Percentiles rank a stretch among this genome's conserved stretches.
These are phyloP conservation scores for Ceratocystis smalleyi DNA, from an alignment of 2,329 filamentous ascomycete genomes.

Conservation along the genomic window DNA sequence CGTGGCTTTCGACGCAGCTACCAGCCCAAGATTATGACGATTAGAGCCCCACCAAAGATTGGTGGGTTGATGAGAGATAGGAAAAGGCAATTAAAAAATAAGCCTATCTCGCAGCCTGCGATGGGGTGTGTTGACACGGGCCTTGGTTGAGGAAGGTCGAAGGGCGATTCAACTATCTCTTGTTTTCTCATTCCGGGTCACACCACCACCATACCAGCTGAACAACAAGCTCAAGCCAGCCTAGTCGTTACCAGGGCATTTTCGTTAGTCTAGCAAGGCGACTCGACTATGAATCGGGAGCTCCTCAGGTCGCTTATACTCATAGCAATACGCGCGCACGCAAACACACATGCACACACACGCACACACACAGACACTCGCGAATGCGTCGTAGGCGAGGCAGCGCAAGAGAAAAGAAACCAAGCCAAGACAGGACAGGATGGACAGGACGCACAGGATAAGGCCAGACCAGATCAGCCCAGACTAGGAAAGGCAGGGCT, in stretches of 20 bases:
- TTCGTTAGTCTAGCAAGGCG: neutral
- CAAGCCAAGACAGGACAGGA: too few species aligned
- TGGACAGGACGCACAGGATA: too few species aligned
- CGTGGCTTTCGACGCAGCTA: conserved; percentile 73
- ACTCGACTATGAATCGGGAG: too few species aligned
- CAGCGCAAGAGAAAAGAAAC: too few species aligned
- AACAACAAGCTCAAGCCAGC: neutral
- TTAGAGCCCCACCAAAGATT: neutral
- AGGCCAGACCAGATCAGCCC: too few species aligned
- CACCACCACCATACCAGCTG: conserved; percentile 1
- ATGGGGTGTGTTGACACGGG: neutral
- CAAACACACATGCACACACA: too few species aligned
- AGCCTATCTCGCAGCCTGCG: neutral
- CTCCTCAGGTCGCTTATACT: too few species aligned
- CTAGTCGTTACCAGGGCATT: too few species aligned
- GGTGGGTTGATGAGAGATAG: neutral
- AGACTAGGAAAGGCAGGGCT: too few species aligned
- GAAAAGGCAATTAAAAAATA: neutral
- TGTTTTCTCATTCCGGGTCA: neutral
- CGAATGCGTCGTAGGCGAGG: too few species aligned
- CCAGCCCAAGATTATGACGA: conserved; percentile 23
- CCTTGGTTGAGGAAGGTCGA: neutral
- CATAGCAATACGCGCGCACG: too few species aligned
- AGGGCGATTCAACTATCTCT: neutral
- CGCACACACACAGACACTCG: too few species aligned